These are phyloP conservation scores for Moelleriella libera DNA, from an alignment of 2,329 filamentous ascomycete genomes.

Conservation along the genomic window DNA sequence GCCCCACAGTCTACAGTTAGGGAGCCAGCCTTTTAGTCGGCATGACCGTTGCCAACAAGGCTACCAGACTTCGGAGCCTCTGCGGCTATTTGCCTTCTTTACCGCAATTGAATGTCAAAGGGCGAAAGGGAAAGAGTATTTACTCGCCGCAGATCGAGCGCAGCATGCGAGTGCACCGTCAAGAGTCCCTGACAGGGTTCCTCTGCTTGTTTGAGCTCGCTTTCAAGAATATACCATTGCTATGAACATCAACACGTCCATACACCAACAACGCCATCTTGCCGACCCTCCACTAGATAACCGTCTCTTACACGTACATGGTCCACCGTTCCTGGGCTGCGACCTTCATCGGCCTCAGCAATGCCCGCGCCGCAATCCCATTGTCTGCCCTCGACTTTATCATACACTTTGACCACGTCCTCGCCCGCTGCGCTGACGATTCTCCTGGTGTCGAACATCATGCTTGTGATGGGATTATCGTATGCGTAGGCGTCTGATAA, in stretches of 20 bases:
- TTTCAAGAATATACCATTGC: neutral
- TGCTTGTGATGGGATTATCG: slow-evolving; percentile 78
- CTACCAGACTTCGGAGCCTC: no score
- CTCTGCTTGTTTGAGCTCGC: neutral
- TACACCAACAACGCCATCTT: slow-evolving; percentile 76
- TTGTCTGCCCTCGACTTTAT: slow-evolving; percentile 88
- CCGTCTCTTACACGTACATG: slow-evolving; percentile 84
- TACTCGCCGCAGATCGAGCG: no score
- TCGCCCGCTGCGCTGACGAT: slow-evolving; percentile 87
- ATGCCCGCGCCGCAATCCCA: slow-evolving; percentile 92
- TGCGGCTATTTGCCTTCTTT: no score
- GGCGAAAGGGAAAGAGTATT: no score
- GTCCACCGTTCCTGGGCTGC: slow-evolving; percentile 58
- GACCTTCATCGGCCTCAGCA: slow-evolving; percentile 50
- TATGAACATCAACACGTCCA: slow-evolving; percentile 54
- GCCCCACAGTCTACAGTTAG: no score
- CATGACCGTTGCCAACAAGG: no score
- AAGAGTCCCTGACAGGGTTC: neutral
- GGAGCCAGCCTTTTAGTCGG: no score
- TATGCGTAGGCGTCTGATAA: slow-evolving; percentile 96
- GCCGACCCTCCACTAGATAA: slow-evolving; percentile 81
- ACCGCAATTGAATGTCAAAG: no score
- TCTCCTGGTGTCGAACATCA: slow-evolving; percentile 89
- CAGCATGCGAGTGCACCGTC: no score
- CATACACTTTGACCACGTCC: slow-evolving; percentile 92